A percentile compares a stretch with the other conserved stretches of the same genome.
Conservation (phyloP, 208 protist species). For the Leptomonas seymouri region DNA sequence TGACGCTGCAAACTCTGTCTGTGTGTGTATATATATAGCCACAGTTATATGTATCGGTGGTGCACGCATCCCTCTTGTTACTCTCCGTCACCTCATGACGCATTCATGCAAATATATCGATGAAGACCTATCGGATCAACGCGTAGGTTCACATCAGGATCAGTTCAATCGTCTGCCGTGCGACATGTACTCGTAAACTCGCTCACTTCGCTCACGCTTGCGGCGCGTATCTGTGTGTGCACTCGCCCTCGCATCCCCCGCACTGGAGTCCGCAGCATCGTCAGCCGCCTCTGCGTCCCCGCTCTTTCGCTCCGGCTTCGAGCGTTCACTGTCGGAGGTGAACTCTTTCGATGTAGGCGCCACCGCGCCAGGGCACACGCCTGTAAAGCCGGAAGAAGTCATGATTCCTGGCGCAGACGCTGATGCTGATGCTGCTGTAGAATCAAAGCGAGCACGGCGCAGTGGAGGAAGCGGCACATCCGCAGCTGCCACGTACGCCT, state of each 20-base stretch:
- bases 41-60: no score
- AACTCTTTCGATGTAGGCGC: no score
- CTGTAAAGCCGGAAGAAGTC: not conserved
- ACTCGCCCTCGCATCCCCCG: not conserved
- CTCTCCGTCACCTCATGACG: no score
- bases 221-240: slow-evolving; percentile 11
- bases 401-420: not conserved
- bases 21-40: no score
- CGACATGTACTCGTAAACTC: slow-evolving; percentile 33
- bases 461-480: not conserved
- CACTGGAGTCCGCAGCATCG: not conserved
- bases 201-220: slow-evolving; percentile 36
- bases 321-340: no score
- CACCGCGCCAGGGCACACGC: no score
- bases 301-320: not conserved
- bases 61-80: no score
- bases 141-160: not conserved
- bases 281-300: slow-evolving; percentile 6
- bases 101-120: not conserved
- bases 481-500: not conserved
- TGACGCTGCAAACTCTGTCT: no score
- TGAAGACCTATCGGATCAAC: not conserved
- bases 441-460: slow-evolving; percentile 9
- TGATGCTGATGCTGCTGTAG: not conserved
- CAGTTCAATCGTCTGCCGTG: slow-evolving; percentile 26